phyloP scores from a whole-genome alignment of 1,139 yeast species.

The Scheffersomyces segobiensis region DNA sequence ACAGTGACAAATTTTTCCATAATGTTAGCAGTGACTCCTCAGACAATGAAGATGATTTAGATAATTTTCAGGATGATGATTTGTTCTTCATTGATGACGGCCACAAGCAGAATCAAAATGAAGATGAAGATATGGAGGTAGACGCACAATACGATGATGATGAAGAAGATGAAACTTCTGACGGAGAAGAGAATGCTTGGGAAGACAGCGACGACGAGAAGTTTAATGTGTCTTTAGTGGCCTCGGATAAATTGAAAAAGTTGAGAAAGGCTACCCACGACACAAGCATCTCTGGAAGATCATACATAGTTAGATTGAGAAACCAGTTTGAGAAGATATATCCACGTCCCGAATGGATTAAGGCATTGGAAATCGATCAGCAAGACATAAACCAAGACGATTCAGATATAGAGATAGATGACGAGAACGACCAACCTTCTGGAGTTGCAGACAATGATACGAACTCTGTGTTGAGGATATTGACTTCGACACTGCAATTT shows the following conservation, averaged over 20 bases:
- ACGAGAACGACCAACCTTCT: conserved; percentile 34
- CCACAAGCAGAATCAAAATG: conserved; percentile 28
- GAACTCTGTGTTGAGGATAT: conserved; percentile 58
- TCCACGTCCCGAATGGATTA: conserved; percentile 89
- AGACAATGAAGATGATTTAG: conserved; percentile 31
- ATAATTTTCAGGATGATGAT: conserved; percentile 55
- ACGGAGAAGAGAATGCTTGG: conserved; percentile 65
- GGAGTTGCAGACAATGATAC: conserved; percentile 45
- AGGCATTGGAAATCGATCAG: conserved; percentile 31
- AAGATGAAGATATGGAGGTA: conserved; percentile 39
- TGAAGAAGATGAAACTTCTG: conserved; percentile 29
- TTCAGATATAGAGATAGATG: conserved; percentile 25
- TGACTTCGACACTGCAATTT: conserved; percentile 60
- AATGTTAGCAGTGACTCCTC: conserved; percentile 26
- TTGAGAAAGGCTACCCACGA: conserved; percentile 68
- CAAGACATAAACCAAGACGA: conserved; percentile 25
- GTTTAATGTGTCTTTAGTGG: conserved; percentile 57
- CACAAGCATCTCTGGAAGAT: conserved; percentile 57
- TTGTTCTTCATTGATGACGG: conserved; percentile 67
- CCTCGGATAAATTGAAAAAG: conserved; percentile 67
- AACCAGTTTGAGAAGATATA: conserved; percentile 84
- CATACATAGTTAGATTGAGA: conserved; percentile 72
- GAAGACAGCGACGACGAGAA: conserved; percentile 88
- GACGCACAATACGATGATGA: conserved; percentile 26
- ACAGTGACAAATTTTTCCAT: conserved; percentile 28